These are phyloP conservation scores for Ogataea methylovora DNA, from an alignment of 805 yeast species.

Conservation along the genomic window DNA sequence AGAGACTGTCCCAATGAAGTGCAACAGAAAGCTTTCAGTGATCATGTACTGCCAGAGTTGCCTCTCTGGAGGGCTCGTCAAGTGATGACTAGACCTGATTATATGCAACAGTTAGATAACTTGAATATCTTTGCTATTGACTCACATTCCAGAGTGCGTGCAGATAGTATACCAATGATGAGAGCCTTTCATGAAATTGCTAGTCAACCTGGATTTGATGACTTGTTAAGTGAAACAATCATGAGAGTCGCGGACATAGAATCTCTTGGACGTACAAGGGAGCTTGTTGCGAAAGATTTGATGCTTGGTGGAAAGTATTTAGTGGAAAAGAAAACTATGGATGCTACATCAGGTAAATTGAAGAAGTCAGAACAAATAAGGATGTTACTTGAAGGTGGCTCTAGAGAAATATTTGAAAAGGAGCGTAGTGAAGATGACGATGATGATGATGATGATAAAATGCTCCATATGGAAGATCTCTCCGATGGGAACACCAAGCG, in stretches of 20 bases:
- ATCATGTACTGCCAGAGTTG: slow-evolving; percentile 58
- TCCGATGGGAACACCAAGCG: slow-evolving; percentile 25
- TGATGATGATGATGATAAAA: slow-evolving; percentile 11
- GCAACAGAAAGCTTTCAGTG: slow-evolving; percentile 10
- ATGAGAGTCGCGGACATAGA: slow-evolving; percentile 71
- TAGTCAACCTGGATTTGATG: slow-evolving; percentile 61
- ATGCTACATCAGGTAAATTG: background rate
- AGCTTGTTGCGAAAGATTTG: slow-evolving; percentile 64
- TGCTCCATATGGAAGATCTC: slow-evolving; percentile 28
- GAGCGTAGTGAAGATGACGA: slow-evolving; percentile 12
- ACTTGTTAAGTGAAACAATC: slow-evolving; percentile 54
- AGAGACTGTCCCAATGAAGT: slow-evolving; percentile 16
- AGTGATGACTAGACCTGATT: slow-evolving; percentile 80
- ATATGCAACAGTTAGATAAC: slow-evolving; percentile 66
- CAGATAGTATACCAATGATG: slow-evolving; percentile 87
- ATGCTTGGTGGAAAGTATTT: slow-evolving; percentile 41
- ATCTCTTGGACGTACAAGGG: slow-evolving; percentile 70
- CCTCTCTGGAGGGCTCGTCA: slow-evolving; percentile 83
- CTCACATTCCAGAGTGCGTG: slow-evolving; percentile 61
- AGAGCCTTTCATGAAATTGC: slow-evolving; percentile 78
- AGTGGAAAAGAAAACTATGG: slow-evolving; percentile 15
- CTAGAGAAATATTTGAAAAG: slow-evolving; percentile 10
- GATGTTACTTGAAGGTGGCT: slow-evolving; percentile 11
- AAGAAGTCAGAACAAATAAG: background rate
- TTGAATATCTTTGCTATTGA: slow-evolving; percentile 76